phyloP scores from a whole-genome alignment of 2,329 filamentous ascomycete genomes.

The Fusarium pseudoanthophilum region DNA sequence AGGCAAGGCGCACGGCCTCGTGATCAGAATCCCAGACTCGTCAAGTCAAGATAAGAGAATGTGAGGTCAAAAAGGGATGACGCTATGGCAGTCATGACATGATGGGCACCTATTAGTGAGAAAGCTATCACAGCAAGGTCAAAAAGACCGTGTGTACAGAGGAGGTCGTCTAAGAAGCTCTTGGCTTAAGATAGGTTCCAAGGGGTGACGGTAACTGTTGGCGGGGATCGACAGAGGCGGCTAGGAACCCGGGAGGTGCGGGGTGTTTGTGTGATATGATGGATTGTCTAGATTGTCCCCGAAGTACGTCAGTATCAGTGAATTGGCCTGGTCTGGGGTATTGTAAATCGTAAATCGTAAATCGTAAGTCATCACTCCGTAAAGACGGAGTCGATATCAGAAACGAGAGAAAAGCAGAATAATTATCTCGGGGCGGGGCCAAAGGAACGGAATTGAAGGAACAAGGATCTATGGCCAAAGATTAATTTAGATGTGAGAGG shows the following conservation, averaged over 20 bases:
- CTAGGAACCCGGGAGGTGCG: neutral
- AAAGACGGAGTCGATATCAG: neutral
- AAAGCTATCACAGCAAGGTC: slow-evolving; percentile 1
- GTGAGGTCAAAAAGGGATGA: slow-evolving; percentile 7
- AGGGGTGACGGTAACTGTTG: neutral
- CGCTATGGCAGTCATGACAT: slow-evolving; percentile 36
- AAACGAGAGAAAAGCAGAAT: neutral
- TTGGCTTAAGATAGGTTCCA: slow-evolving; percentile 4
- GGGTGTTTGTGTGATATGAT: neutral
- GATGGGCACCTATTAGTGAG: slow-evolving; percentile 23
- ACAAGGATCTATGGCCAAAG: slow-evolving; percentile 1
- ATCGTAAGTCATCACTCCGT: slow-evolving; percentile 7
- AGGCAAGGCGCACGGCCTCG: slow-evolving; percentile 8
- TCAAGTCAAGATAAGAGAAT: slow-evolving; percentile 1
- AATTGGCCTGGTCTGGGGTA: neutral
- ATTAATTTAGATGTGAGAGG: slow-evolving; percentile 26
- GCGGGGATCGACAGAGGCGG: neutral
- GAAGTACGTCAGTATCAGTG: neutral
- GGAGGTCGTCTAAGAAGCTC: neutral
- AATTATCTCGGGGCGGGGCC: neutral
- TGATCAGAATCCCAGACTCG: neutral
- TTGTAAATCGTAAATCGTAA: slow-evolving; percentile 18
- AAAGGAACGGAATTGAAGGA: slow-evolving; percentile 11
- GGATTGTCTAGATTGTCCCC: neutral
- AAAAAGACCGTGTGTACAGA: neutral